Base-by-base conservation (phyloP, 2,329 filamentous ascomycete species). In the Fusarium torreyae region DNA sequence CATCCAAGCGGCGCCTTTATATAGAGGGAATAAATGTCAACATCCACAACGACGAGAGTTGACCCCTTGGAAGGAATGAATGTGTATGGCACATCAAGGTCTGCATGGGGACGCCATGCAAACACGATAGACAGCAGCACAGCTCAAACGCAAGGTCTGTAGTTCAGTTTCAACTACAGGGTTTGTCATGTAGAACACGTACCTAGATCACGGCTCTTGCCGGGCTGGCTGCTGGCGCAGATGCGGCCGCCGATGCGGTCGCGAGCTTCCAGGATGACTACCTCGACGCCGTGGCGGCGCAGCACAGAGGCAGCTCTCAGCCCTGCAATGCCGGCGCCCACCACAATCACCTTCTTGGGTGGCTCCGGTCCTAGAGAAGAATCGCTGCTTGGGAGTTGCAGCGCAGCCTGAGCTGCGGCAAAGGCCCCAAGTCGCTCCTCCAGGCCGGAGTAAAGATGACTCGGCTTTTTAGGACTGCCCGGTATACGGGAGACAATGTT, bases 61-160 rank as follows among this genome's bases (percentile, higher is more conserved):
- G 31, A 22, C 3, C 28, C 45, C 45, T 36, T 49, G 34, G 45
- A 49, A 4, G 45, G 45, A 49, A 49, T 31, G 28, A 22, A 49
- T 49, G 45, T 49, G 45, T 49, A 4, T 49, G 45, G 34, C 45
- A 49, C 34, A 49, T 26, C 45, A 33, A 36, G 18, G 34, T 31
- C 45, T 9, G 45, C 45, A 49, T 24, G 7, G 4, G 7, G 34
- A 24, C 22, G 22, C 22, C 18, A 49, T 49, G 45, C 45, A 17
- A 31, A 28, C 34, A 26, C 34, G 45, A 49, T 49, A 49, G 45
- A 49, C 45, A 31, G 45, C 45, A 49, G 22, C 45, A 49, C 45
- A 49, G 45, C 45, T 31, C 45, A 49, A n/a, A 20, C 18, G 33
- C 10, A 31, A 49, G 45, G 45, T 49, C 45, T 34, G 45, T 31